Conservation (phyloP, 2,329 filamentous ascomycete species). For the Cytospora mali region DNA sequence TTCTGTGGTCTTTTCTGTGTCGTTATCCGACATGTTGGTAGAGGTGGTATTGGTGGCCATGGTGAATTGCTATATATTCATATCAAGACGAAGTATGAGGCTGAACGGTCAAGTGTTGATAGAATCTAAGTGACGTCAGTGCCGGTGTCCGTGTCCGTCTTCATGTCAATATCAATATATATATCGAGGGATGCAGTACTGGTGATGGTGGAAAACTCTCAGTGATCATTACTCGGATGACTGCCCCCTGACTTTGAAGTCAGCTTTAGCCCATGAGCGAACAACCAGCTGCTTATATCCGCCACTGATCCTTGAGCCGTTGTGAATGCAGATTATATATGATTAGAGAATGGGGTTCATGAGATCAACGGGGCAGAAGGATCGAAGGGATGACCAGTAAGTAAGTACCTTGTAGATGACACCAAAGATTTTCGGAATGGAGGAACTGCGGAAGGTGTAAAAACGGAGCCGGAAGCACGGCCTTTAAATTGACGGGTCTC, state of each 20-base stretch:
- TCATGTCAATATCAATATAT: background rate
- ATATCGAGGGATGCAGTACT: background rate
- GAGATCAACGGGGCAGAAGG: background rate
- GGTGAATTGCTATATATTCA: background rate
- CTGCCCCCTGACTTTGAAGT: background rate
- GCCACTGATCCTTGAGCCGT: too few relatives aligned
- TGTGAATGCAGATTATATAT: background rate
- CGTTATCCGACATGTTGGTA: conserved; percentile 23
- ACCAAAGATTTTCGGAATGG: background rate
- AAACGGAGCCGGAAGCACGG: background rate
- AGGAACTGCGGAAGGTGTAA: background rate
- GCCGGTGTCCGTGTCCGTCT: background rate
- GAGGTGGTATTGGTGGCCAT: conserved; percentile 3
- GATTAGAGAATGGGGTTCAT: background rate
- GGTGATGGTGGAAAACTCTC: background rate
- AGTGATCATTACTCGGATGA: background rate
- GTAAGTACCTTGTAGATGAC: background rate
- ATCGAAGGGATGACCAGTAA: background rate
- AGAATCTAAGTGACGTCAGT: conserved; percentile 10
- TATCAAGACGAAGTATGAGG: background rate
- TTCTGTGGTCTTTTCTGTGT: conserved; percentile 27
- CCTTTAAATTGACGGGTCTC: background rate
- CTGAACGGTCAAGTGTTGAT: background rate
- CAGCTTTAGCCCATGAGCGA: too few relatives aligned
- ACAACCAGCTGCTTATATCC: too few relatives aligned